These are phyloP conservation scores for Tephrocybe sp. DNA, from an alignment of 768 basidiomycete species.

Conservation along the genomic window DNA sequence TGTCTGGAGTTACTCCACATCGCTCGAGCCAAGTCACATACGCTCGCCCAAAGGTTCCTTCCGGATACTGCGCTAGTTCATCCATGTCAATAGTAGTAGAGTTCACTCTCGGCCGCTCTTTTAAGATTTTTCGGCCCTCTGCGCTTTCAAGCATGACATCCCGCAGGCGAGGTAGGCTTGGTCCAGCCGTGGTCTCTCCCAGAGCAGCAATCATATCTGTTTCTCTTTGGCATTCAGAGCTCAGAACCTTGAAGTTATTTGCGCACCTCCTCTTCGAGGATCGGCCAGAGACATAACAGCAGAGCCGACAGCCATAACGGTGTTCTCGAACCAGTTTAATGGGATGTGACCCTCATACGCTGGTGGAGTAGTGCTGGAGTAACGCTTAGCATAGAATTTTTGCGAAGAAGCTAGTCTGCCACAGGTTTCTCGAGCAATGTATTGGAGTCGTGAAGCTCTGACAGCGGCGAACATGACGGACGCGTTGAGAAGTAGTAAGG, in stretches of 20 bases:
- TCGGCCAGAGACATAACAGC: slow-evolving; percentile 80
- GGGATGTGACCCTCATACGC: slow-evolving; percentile 82
- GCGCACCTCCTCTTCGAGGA: slow-evolving; percentile 82
- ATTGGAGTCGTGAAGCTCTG: neutral
- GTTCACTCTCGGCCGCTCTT: slow-evolving; percentile 81
- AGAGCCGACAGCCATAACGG: slow-evolving; percentile 82
- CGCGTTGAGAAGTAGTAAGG: neutral
- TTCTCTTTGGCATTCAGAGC: neutral
- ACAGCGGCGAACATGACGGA: slow-evolving; percentile 5
- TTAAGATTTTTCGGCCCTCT: slow-evolving; percentile 84
- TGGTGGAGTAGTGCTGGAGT: slow-evolving; percentile 37
- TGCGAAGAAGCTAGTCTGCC: neutral
- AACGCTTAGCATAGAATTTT: slow-evolving; percentile 7
- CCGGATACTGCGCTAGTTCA: slow-evolving; percentile 61
- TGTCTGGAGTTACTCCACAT: slow-evolving; percentile 91
- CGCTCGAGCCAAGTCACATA: slow-evolving; percentile 90
- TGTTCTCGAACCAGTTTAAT: slow-evolving; percentile 79
- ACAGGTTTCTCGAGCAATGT: neutral
- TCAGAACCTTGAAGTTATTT: neutral
- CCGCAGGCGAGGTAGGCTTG: slow-evolving; percentile 71
- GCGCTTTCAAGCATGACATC: slow-evolving; percentile 74
- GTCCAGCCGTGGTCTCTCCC: slow-evolving; percentile 89
- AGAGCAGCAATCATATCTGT: slow-evolving; percentile 94
- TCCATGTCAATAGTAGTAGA: slow-evolving; percentile 74
- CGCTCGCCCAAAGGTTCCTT: slow-evolving; percentile 82